These are phyloP conservation scores for Ogataea hybrid DNA, from an alignment of 1,139 yeast species.

Conservation along the genomic window DNA sequence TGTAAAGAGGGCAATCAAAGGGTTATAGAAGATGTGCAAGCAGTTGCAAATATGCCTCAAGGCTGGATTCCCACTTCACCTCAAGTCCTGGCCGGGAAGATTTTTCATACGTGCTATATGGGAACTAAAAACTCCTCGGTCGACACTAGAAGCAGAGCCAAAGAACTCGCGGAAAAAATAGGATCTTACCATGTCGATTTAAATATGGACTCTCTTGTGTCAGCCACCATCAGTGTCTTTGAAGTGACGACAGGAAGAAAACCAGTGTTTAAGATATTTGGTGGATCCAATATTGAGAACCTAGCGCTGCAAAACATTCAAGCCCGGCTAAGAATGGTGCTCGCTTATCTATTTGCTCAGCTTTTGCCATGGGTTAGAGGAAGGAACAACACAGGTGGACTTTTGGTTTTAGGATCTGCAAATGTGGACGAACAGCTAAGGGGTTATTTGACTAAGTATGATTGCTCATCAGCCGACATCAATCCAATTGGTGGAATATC, in stretches of 20 bases:
- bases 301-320: constrained; percentile 94
- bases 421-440: constrained; percentile 97
- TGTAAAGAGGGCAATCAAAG: constrained; percentile 63
- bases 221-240: constrained; percentile 71
- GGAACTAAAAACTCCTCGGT: constrained; percentile 89
- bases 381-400: constrained; percentile 63
- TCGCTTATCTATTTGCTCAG: constrained; percentile 91
- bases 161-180: constrained; percentile 64
- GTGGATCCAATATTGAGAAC: constrained; percentile 89
- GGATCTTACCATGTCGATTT: constrained; percentile 91
- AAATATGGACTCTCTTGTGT: constrained; percentile 84
- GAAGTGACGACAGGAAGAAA: constrained; percentile 86
- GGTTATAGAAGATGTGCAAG: constrained; percentile 72
- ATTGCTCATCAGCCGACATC: constrained; percentile 94
- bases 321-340: constrained; percentile 92
- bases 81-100: constrained; percentile 66
- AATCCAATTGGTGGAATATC: constrained; percentile 98
- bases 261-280: constrained; percentile 88
- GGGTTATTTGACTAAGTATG: constrained; percentile 95
- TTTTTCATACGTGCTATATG: constrained; percentile 92
- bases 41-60: constrained; percentile 50
- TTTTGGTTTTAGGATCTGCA: constrained; percentile 90
- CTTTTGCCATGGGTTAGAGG: constrained; percentile 92
- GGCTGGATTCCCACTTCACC: constrained; percentile 72
- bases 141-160: constrained; percentile 87